A percentile compares a stretch with the other conserved stretches of the same genome.
Conservation (phyloP, 1,284 basidiomycete genomes). For the Cronartium ribicola region DNA sequence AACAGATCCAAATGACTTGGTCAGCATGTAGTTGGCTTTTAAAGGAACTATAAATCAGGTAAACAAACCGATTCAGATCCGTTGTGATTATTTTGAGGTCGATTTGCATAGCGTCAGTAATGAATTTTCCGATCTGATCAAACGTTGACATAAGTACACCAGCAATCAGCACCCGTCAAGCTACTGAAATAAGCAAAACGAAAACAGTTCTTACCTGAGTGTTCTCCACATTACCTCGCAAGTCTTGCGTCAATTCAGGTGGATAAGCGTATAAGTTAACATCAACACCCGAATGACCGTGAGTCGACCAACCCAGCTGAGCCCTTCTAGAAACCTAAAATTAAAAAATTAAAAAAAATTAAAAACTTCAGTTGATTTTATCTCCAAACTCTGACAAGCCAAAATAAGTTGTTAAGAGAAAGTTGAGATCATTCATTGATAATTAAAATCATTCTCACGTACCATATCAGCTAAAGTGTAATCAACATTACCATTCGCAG, state of each 20-base stretch:
- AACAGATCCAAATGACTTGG: not conserved
- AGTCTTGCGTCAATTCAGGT: conserved; percentile 44
- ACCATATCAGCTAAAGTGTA: conserved; percentile 47
- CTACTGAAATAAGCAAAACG: conserved; percentile 19
- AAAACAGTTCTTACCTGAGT: conserved; percentile 47
- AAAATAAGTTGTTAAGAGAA: too few species aligned
- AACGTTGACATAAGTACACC: conserved; percentile 30
- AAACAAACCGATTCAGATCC: conserved; percentile 35
- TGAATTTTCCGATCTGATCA: conserved; percentile 48
- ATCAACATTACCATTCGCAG: conserved; percentile 44
- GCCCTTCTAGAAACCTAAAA: conserved; percentile 49
- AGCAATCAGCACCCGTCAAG: not conserved
- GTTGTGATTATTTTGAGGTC: conserved; percentile 47
- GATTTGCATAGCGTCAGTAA: conserved; percentile 45
- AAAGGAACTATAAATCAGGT: not conserved
- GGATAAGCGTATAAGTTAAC: conserved; percentile 53
- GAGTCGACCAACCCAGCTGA: conserved; percentile 53
- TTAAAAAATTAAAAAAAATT: not conserved
- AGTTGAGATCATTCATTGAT: too few species aligned
- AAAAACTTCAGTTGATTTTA: too few species aligned
- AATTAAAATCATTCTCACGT: conserved; percentile 5
- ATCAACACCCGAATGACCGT: conserved; percentile 54
- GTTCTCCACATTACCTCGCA: conserved; percentile 53
- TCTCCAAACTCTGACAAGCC: too few species aligned
- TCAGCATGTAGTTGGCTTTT: not conserved